Conservation (phyloP, 1,284 basidiomycete genomes). For the Gomphus sp. region DNA sequence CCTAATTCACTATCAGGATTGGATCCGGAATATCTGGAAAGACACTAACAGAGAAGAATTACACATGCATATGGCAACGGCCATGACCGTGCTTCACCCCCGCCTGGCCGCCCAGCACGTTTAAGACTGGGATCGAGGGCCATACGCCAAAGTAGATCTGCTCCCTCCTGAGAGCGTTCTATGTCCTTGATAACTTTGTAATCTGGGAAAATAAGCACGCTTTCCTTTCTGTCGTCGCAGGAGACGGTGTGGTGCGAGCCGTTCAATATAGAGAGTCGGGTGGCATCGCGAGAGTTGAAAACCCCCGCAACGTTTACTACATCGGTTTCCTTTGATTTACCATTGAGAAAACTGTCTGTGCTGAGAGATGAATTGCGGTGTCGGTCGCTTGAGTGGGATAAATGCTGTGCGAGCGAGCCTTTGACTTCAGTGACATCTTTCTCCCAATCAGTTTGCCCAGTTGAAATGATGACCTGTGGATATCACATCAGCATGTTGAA, state of each 20-base stretch:
- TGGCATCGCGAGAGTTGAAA: conserved; percentile 44
- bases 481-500: background rate
- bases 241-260: conserved; percentile 67
- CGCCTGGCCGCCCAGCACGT: conserved; percentile 33
- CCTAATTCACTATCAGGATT: conserved; percentile 36
- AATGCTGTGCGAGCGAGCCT: conserved; percentile 57
- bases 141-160: conserved; percentile 56
- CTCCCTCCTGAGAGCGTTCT: conserved; percentile 51
- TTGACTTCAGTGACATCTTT: conserved; percentile 61
- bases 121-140: conserved; percentile 51
- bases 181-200: conserved; percentile 75
- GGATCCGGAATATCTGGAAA: background rate
- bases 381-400: conserved; percentile 28
- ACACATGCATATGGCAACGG: conserved; percentile 68
- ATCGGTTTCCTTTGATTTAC: conserved; percentile 13
- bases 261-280: conserved; percentile 66
- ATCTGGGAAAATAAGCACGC: conserved; percentile 84
- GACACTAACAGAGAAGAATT: conserved; percentile 68
- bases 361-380: conserved; percentile 17
- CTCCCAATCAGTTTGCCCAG: conserved; percentile 82
- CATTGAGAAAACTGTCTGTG: background rate
- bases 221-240: conserved; percentile 46
- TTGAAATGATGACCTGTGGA: conserved; percentile 72
- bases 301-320: conserved; percentile 36
- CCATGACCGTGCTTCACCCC: conserved; percentile 39